Base-by-base conservation (phyloP, 108 stramenopile species). In the Nitzschia putrida region DNA sequence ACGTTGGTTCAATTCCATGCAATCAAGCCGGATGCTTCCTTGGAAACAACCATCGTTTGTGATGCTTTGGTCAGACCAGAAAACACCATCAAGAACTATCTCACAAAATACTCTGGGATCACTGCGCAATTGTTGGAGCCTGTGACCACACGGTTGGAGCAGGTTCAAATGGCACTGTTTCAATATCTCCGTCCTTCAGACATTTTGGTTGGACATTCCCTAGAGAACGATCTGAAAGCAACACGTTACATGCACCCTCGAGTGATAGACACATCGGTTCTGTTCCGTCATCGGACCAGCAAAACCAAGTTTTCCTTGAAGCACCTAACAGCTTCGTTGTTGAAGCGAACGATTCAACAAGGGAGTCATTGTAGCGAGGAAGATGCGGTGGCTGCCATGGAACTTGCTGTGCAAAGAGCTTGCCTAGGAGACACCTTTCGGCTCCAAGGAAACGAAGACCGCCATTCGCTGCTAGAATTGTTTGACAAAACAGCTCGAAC, bases 221-320 rank as follows among this genome's bases (percentile, higher is more conserved):
- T 95, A 40, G 97, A 97, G 67, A 94, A 95, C 69, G 97, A 97
- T 77, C 72, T 97, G 12, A 78, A 64, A 58, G 94, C 94, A 16
- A 71, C 91, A 6, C 71, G 78, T 40, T 77, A 90, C 12, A 71
- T 91, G 12, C 97, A 97, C 71, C 57, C 67, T 40, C 72, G 75
- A 20, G 68, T 92, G 12, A 81, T 94, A 26, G 97, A 97, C 69
- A 96, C 97, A 8, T 74, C 94, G 39, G 65, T 95, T 16, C 40
- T 96, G 23, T 97, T 92, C 77, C 79, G 79, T 45, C 41, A 66
- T 38, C 39, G 38, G 12, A 85, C 74, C 58, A 86, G 80, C 51
- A 77, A 81, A 20, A 70, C 73, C 71, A 93, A 93, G 59, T 88
- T 85, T 72, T 82, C 86, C 20, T 74, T 93, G 8, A 73, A 77